A percentile compares a stretch with the other conserved stretches of the same genome.
phyloP scores from a whole-genome alignment of 345 rosid species.

The Abelmoschus esculentus region DNA sequence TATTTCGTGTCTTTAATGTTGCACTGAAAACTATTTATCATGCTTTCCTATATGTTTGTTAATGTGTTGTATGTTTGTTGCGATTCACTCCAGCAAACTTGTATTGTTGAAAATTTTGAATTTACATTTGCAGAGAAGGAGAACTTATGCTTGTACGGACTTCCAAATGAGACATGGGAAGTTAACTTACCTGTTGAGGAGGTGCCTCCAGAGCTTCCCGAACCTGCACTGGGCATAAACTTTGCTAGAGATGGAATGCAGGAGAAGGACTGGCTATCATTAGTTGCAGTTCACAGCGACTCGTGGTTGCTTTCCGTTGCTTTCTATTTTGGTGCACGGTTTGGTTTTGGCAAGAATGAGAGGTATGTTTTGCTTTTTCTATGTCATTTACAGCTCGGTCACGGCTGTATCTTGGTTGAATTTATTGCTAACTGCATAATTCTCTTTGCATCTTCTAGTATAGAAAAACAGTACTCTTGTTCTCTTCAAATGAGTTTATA shows the following conservation, averaged over 20 bases:
- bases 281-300: constrained; percentile 98
- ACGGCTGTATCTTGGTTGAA: not conserved
- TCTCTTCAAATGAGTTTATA: not conserved
- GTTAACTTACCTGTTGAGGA: constrained; percentile 98
- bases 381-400: not conserved
- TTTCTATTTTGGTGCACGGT: constrained; percentile 98
- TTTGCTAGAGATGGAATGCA: constrained; percentile 99
- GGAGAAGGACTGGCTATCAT: constrained; percentile 94
- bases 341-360: constrained; percentile 93
- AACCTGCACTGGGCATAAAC: constrained; percentile 93
- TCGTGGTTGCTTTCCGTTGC: constrained; percentile 98
- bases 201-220: constrained; percentile 99
- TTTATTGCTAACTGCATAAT: not conserved
- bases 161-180: constrained; percentile 96
- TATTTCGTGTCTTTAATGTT: not conserved
- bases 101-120: not conserved
- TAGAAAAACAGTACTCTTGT: not conserved
- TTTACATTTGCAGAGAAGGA: constrained; percentile 64
- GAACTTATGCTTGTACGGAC: constrained; percentile 89
- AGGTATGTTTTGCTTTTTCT: constrained; percentile 41
- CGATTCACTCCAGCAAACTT: not conserved
- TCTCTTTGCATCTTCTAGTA: not conserved
- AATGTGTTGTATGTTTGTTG: not conserved
- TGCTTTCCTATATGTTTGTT: not conserved
- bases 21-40: not conserved